Conservation (phyloP, 768 basidiomycete species). For the Lactarius hengduanensis region DNA sequence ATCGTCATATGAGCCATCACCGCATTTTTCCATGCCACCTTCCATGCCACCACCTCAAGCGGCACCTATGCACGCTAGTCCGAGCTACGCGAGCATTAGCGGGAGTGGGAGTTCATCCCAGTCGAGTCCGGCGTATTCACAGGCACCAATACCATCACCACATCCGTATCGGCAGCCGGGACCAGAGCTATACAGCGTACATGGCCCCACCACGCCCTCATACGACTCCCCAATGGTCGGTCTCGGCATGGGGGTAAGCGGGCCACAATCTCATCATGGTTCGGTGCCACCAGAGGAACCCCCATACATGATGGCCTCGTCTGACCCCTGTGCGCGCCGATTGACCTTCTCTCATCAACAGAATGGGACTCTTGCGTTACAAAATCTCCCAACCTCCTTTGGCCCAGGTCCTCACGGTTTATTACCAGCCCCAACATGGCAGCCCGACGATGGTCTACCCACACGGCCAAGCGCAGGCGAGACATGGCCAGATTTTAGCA, state of each 20-base stretch:
- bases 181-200: slow-evolving; percentile 13
- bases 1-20: slow-evolving; percentile 15
- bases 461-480: slow-evolving; percentile 10
- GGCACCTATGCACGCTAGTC: slow-evolving; percentile 21
- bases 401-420: slow-evolving; percentile 8
- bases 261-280: slow-evolving; percentile 19
- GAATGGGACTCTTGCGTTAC: slow-evolving; percentile 18
- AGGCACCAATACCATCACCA: slow-evolving; percentile 22
- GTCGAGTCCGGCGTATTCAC: slow-evolving; percentile 26
- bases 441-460: slow-evolving; percentile 5
- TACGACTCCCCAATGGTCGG: slow-evolving; percentile 21
- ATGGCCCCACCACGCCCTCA: slow-evolving; percentile 16
- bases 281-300: slow-evolving; percentile 23
- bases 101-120: slow-evolving; percentile 25
- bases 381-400: slow-evolving; percentile 9
- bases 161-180: slow-evolving; percentile 21
- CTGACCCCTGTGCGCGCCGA: slow-evolving; percentile 11
- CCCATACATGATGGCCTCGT: slow-evolving; percentile 11
- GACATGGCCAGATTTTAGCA: slow-evolving; percentile 19
- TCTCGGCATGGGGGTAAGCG: slow-evolving; percentile 13
- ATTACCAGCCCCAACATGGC: slow-evolving; percentile 16
- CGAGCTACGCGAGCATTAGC: slow-evolving; percentile 23
- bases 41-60: slow-evolving; percentile 23
- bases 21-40: slow-evolving; percentile 12
- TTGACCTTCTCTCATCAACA: slow-evolving; percentile 17